Evolutionary conservation across 2,329 filamentous ascomycete genomes (phyloP).

Genomic region (Sarocladiaceae sp.): DNA sequence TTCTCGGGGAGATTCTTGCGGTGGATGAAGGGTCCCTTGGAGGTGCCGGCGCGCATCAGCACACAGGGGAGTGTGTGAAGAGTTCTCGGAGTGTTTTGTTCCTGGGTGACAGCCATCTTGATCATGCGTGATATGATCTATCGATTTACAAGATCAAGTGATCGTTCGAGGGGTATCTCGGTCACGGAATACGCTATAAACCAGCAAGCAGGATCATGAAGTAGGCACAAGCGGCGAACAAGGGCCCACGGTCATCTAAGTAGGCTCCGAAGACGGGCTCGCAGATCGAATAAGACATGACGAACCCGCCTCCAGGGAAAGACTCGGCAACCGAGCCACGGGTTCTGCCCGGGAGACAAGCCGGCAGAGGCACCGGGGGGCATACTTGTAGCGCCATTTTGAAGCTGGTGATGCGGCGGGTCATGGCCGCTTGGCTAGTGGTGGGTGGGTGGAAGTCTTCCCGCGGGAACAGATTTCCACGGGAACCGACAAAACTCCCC

Average conservation of each 20-base stretch:
- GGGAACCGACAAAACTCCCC: not conserved
- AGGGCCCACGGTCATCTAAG: not conserved
- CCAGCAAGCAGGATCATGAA: not conserved
- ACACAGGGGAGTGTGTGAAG: constrained; percentile 37
- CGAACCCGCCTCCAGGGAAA: not conserved
- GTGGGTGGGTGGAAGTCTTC: not conserved
- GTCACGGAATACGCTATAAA: not conserved
- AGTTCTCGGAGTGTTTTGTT: constrained; percentile 7
- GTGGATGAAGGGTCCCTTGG: constrained; percentile 54
- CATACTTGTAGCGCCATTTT: not conserved
- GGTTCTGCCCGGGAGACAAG: not conserved
- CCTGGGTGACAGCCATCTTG: constrained; percentile 10
- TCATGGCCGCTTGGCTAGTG: not conserved
- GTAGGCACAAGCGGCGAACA: not conserved
- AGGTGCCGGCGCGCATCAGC: constrained; percentile 59
- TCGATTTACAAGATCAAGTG: no score
- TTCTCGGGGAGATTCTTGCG: constrained; percentile 42
- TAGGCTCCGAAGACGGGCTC: not conserved
- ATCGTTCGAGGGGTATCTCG: constrained; percentile 3
- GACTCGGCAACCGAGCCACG: constrained; percentile 4
- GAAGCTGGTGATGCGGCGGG: constrained; percentile 1
- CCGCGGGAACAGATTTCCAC: constrained; percentile 6
- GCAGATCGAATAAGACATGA: not conserved
- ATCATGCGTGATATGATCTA: no score
- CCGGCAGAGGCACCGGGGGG: not conserved